Conservation (phyloP, 352 stramenopile genomes). For the Phytophthora tubulina region DNA sequence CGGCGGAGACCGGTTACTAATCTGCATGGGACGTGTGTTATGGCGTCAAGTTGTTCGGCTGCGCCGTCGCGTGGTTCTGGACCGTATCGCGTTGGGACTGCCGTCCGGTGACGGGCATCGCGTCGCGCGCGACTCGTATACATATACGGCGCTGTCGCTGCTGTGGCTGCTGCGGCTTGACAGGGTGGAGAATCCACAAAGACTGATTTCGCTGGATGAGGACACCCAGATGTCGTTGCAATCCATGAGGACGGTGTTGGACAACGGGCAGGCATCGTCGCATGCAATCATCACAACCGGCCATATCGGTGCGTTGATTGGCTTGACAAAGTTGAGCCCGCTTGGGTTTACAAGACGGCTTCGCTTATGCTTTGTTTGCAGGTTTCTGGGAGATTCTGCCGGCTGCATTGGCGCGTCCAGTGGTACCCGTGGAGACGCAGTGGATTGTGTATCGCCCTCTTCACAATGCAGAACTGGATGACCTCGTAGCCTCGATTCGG, state of each 20-base stretch:
- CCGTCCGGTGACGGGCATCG: constrained; percentile 11
- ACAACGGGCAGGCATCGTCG: constrained; percentile 10
- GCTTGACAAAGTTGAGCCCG: not conserved
- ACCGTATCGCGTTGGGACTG: constrained; percentile 38
- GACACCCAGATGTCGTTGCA: constrained; percentile 20
- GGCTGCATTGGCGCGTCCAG: constrained; percentile 36
- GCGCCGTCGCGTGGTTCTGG: constrained; percentile 49
- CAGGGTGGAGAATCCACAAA: constrained; percentile 11
- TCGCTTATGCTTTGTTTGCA: not conserved
- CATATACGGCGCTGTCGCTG: constrained; percentile 45
- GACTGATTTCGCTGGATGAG: constrained; percentile 24
- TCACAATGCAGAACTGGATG: constrained; percentile 50
- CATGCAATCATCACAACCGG: constrained; percentile 56
- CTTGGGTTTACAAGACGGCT: too few species aligned
- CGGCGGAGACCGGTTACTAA: constrained; percentile 11
- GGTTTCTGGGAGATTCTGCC: constrained; percentile 73
- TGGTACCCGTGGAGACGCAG: constrained; percentile 46
- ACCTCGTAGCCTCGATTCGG: constrained; percentile 51
- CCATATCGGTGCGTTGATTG: constrained; percentile 44
- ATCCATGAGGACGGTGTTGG: constrained; percentile 17
- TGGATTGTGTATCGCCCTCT: constrained; percentile 73
- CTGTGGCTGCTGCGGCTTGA: constrained; percentile 66
- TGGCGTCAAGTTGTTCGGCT: constrained; percentile 54
- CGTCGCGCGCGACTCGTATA: constrained; percentile 37
- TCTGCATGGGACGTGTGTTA: constrained; percentile 15